Conservation (phyloP, 371 early-diverging fungal species). For the Rhizopus delemar region DNA sequence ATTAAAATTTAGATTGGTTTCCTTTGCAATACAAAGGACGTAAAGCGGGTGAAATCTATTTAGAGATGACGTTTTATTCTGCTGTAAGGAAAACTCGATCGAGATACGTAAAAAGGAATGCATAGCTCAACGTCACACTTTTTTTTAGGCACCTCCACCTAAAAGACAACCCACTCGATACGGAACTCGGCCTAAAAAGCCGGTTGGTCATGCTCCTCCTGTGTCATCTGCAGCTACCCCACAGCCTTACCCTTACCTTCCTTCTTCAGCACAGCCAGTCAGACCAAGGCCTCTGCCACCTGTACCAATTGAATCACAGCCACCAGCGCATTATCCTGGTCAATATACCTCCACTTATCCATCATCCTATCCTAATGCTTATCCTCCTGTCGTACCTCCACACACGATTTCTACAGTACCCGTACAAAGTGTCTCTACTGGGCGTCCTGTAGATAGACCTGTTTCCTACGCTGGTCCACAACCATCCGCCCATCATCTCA, state of each 20-base stretch:
- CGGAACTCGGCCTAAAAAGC: constrained; percentile 22
- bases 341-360: constrained; percentile 3
- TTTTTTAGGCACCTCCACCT: constrained; percentile 40
- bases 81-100: constrained; percentile 44
- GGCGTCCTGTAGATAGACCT: constrained; percentile 17
- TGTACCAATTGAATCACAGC: constrained; percentile 22
- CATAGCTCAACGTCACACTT: neutral
- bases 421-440: no score
- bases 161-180: constrained; percentile 46
- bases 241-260: constrained; percentile 9
- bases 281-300: constrained; percentile 14
- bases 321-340: constrained; percentile 22
- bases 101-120: neutral
- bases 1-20: constrained; percentile 51
- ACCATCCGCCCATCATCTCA: constrained; percentile 15
- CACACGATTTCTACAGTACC: neutral
- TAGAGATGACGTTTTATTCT: constrained; percentile 62
- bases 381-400: constrained; percentile 19
- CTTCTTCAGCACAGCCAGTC: constrained; percentile 9
- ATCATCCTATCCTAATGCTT: constrained; percentile 11
- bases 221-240: constrained; percentile 4
- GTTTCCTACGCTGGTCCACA: constrained; percentile 22
- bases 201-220: constrained; percentile 23
- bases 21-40: constrained; percentile 53
- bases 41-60: constrained; percentile 55